phyloP scores from a whole-genome alignment of 2,329 filamentous ascomycete species.

The Pestalotiopsis sp. region DNA sequence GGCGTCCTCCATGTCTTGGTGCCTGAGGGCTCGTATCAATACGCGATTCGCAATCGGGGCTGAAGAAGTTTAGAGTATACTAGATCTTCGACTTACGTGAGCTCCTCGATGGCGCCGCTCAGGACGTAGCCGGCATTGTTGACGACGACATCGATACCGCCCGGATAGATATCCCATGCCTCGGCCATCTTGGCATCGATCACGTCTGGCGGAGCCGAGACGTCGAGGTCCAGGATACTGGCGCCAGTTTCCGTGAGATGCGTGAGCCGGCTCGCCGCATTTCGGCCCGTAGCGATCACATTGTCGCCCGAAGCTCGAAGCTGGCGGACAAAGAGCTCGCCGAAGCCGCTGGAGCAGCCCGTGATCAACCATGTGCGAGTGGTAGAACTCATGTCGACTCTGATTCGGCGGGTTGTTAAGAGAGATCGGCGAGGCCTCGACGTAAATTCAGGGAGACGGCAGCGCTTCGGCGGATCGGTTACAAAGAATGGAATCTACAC shows the following conservation, averaged over 20 bases:
- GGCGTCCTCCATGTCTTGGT: conserved; percentile 27
- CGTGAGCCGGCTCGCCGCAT: conserved; percentile 34
- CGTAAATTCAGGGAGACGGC: no score
- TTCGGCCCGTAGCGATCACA: conserved; percentile 44
- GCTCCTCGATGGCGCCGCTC: conserved; percentile 30
- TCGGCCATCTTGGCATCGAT: conserved; percentile 23
- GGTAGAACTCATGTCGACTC: conserved; percentile 9
- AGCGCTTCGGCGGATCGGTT: no score
- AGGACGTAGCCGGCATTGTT: conserved; percentile 41
- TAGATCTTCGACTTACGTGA: conserved; percentile 20
- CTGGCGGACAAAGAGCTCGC: conserved; percentile 38
- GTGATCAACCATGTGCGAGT: conserved; percentile 45
- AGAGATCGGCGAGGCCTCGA: no score
- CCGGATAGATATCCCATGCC: conserved; percentile 24
- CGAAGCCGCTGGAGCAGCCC: conserved; percentile 47
- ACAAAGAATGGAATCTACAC: no score
- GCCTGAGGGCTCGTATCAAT: conserved; percentile 15
- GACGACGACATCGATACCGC: conserved; percentile 39
- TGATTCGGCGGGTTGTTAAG: no score
- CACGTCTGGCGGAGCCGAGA: conserved; percentile 20
- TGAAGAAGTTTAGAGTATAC: background rate
- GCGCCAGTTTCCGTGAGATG: conserved; percentile 38
- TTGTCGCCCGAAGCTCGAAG: conserved; percentile 40
- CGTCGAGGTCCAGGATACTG: conserved; percentile 32
- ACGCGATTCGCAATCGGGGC: conserved; percentile 10